Base-by-base conservation (phyloP, 2,329 filamentous ascomycete species). In the Albifimbria verrucaria region DNA sequence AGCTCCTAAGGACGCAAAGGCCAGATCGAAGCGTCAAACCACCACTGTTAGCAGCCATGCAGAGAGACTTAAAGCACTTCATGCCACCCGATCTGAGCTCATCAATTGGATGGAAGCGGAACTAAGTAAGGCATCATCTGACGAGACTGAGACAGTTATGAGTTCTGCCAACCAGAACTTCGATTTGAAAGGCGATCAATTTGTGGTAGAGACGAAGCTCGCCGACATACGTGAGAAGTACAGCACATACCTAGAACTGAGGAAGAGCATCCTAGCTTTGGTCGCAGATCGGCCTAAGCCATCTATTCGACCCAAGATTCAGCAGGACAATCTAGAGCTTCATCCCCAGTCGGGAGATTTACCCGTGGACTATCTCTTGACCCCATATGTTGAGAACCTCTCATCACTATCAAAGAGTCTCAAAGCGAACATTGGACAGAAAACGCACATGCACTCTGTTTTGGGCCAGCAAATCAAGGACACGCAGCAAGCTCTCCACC, bases 91-190 rank as follows among this genome's bases (percentile, higher is more conserved):
- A 17, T 78, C 79, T 49, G 80, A 82, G 56, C 74, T 88, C 49
- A 87, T 88, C 54, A 74, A 69, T 52, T 88, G 85, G 85, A 86
- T 88, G 52, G 85, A 88, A 65, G 72, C 70, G 5, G 85, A 87
- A 63, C 68, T 88, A 21, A 71, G 75, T 49, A 81, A 80, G 51
- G 81, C 82, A 2, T 73, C 76, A 4, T 61, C 64, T 0, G 72
- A 70, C 3, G 69, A 59, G 21, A 64, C 66, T 1, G 68, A 65
- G 1, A 63, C 12, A n/a, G 32, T 17, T 39, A 12, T 4, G 32
- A n/a, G 4, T n/a, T 17, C 12, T n/a, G 12, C 11, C 4, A 12
- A n/a, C 5, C 15, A 39, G 32, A 15, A 12, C 32, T 39, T 17
- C 12, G 32, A 39, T 39, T 17, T n/a, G 5, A 39, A 39, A 39